Evolutionary conservation across 768 basidiomycete genomes (phyloP), one percentile per base, ranked within the genome.

Genomic region (Leccinum pellstonianum): DNA sequence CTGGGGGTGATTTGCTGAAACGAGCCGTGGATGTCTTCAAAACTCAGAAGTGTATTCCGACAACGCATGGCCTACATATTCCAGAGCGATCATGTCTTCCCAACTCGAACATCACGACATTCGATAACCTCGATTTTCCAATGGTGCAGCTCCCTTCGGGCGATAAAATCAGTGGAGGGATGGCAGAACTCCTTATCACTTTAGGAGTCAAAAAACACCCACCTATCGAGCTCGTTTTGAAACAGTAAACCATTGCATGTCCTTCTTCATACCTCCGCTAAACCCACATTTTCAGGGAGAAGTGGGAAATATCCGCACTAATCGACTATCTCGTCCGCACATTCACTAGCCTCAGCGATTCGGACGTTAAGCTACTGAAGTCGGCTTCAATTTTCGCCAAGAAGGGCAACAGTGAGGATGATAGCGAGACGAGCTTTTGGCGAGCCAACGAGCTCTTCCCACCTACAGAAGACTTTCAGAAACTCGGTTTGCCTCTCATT

Each of bases 371-470:
- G 3, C 15, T 11, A 5, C 48, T 56, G 17, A 56, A n/a, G n/a
- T 55, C 54, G 6, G 46, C 31, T 3, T 3, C 27, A 1, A 11
- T 17, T 4, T 93, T 97, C 68, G 83, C 41, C 41, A 4, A 43
- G 17, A 17, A 80, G 75, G 60, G 88, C 3, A 35, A 14, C 10
- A 5, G 14, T 8, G 2, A 15, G 10, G 5, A 88, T 64, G 65
- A 62, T 1, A 60, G 61, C 27, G 59, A 33, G 10, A n/a, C 66
- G 14, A 77, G 90, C 21, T 82, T 77, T 64, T 23, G 23, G 23
- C 83, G 78, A 51, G 90, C 92, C 0, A 73, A 79, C 23, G 83
- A 91, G 55, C 77, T 98, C 15, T 97, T 95, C 68, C 95, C 96
- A 66, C 95, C 96, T 0, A 62, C 82, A 0, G 84, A 87, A 27